Evolutionary conservation across 345 rosid species (phyloP).

Genomic region (Kernera saxatilis): DNA sequence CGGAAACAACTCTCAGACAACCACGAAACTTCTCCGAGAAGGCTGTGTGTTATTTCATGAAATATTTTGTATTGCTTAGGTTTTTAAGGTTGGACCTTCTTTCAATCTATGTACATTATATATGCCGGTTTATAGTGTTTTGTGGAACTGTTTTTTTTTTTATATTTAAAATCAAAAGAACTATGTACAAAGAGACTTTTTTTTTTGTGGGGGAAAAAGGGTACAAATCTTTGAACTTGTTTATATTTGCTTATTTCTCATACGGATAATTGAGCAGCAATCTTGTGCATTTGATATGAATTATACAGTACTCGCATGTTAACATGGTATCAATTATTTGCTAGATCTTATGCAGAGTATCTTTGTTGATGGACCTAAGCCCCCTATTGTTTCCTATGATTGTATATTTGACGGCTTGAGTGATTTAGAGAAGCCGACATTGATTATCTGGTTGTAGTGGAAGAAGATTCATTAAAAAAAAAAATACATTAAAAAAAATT

Average conservation of each 20-base stretch:
- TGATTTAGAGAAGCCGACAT: neutral
- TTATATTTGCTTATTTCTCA: neutral
- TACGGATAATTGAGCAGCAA: neutral
- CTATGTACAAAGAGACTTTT: neutral
- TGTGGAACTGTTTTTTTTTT: too few species aligned
- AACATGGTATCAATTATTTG: neutral
- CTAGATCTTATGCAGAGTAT: neutral
- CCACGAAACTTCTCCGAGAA: neutral
- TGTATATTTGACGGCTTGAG: neutral
- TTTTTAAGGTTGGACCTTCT: slow-evolving; percentile 15
- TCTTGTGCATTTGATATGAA: neutral
- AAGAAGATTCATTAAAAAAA: too few species aligned
- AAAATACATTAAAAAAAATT: too few species aligned
- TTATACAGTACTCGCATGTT: neutral
- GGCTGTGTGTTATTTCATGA: neutral
- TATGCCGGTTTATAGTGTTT: slow-evolving; percentile 8
- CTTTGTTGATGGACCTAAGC: neutral
- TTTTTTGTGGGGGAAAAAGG: neutral
- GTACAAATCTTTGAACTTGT: neutral
- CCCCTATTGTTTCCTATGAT: neutral
- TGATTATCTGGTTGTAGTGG: neutral
- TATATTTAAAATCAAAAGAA: neutral
- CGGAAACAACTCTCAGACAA: neutral
- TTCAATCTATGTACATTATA: slow-evolving; percentile 17
- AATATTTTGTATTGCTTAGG: slow-evolving; percentile 3